Evolutionary conservation across 2,329 filamentous ascomycete species (phyloP).

Genomic region (Aspergillus eucalypticola): DNA sequence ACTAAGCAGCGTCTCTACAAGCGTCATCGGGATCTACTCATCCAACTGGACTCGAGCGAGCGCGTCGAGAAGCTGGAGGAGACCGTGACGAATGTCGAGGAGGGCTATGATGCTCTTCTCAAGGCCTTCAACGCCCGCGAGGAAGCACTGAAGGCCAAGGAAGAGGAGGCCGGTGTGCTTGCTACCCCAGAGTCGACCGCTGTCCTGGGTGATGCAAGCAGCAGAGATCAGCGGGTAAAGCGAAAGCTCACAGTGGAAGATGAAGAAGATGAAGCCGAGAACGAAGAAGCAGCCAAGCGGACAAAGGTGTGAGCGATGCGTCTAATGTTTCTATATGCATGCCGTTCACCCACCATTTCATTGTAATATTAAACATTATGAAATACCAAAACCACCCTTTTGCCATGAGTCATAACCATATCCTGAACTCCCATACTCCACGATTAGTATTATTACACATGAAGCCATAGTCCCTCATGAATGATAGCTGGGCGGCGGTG

Average conservation of each 20-base stretch:
- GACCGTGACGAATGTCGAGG: slow-evolving; percentile 58
- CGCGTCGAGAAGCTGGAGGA: slow-evolving; percentile 61
- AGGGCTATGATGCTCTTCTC: slow-evolving; percentile 60
- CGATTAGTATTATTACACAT: neutral
- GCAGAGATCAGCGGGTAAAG: slow-evolving; percentile 27
- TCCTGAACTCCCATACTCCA: neutral
- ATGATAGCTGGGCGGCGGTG: slow-evolving; percentile 25
- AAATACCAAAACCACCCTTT: neutral
- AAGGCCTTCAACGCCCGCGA: slow-evolving; percentile 41
- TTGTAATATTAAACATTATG: slow-evolving; percentile 14
- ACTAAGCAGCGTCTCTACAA: slow-evolving; percentile 64
- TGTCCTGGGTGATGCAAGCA: slow-evolving; percentile 27
- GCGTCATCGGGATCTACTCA: slow-evolving; percentile 59
- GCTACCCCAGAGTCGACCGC: slow-evolving; percentile 28
- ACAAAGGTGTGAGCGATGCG: slow-evolving; percentile 29
- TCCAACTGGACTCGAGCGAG: slow-evolving; percentile 60
- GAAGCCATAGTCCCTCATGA: neutral
- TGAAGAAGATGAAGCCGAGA: slow-evolving; percentile 28
- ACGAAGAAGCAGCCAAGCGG: slow-evolving; percentile 30
- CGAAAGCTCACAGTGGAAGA: slow-evolving; percentile 36
- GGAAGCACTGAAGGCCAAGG: slow-evolving; percentile 29
- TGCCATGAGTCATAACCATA: neutral
- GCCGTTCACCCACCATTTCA: neutral
- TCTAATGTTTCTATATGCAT: slow-evolving; percentile 5
- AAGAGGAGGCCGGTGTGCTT: slow-evolving; percentile 24